These are phyloP conservation scores for Tausonia pullulans DNA, from an alignment of 1,284 basidiomycete species.

Conservation along the genomic window DNA sequence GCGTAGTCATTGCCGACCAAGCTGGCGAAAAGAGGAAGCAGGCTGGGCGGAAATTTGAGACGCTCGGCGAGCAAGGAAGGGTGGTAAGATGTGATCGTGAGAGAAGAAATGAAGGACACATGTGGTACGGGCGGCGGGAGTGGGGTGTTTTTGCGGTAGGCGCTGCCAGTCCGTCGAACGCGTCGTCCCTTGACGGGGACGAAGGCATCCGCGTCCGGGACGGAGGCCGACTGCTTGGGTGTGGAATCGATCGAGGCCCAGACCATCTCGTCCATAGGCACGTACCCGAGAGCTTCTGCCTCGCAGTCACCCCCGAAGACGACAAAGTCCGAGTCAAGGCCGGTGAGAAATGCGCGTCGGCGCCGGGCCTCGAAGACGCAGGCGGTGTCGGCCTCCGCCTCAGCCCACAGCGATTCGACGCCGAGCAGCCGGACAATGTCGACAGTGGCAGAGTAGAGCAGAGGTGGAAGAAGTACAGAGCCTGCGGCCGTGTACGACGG, in stretches of 20 bases:
- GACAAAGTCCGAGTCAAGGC: slow-evolving; percentile 71
- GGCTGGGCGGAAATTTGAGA: slow-evolving; percentile 53
- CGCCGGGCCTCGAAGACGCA: slow-evolving; percentile 70
- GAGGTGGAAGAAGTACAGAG: slow-evolving; percentile 58
- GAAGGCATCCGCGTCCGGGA: slow-evolving; percentile 29
- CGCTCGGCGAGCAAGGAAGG: slow-evolving; percentile 52
- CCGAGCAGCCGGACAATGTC: slow-evolving; percentile 45
- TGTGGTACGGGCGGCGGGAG: slow-evolving; percentile 44
- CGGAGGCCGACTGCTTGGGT: slow-evolving; percentile 24
- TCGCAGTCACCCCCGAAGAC: slow-evolving; percentile 51
- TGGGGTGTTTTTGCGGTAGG: slow-evolving; percentile 3
- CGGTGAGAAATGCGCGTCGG: slow-evolving; percentile 60
- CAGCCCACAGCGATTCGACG: slow-evolving; percentile 45
- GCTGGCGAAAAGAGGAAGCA: slow-evolving; percentile 73
- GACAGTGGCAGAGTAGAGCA: slow-evolving; percentile 51
- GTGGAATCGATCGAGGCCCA: slow-evolving; percentile 42
- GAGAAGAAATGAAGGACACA: slow-evolving; percentile 32
- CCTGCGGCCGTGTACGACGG: slow-evolving; percentile 60
- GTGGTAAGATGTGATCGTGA: slow-evolving; percentile 49
- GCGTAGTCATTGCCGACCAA: slow-evolving; percentile 78
- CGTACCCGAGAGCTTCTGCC: slow-evolving; percentile 52
- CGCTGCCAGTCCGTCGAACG: slow-evolving; percentile 46
- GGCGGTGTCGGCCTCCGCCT: slow-evolving; percentile 76
- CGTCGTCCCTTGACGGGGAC: not conserved
- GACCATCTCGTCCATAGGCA: slow-evolving; percentile 65